Base-by-base conservation (phyloP, 116 monocot species). In the Dioscorea cayenensis region DNA sequence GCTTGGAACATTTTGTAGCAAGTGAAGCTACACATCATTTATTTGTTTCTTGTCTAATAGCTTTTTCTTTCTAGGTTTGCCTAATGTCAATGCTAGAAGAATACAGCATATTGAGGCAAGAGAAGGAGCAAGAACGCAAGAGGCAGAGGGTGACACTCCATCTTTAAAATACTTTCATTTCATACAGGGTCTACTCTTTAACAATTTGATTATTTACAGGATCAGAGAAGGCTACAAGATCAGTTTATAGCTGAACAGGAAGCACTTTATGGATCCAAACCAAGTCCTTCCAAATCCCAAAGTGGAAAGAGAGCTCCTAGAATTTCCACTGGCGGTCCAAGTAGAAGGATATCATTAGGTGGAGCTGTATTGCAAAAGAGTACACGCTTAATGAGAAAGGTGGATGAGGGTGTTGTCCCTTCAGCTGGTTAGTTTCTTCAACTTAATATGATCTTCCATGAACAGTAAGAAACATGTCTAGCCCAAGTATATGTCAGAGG, bases 31-130 rank as follows among this genome's bases (percentile, higher is more conserved):
- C 4, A 32, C 32, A 4, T 9, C 4, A 37, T 65, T 5, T 51
- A 16, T 21, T 17, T 19, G 8, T 18, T 64, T 37, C 14, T 5
- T 22, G 23, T 27, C 27, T 27, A 65, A n/a, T 58, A 37, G 13
- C 13, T 50, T 71, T 27, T 11, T 49, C n/a, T 16, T 50, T 82
- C 32, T 77, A 97, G 97, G 90, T 90, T 43, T 71, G 80, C 23
- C 86, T 97, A 77, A 77, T 86, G 13, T 90, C 90, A 28, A 97
- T 97, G 93, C 81, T 97, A 51, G 97, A 97, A 81, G 84, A 93
- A 14, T 97, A 97, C 68, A 81, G 63, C 66, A 73, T 93, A 35
- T 52, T 85, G 27, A 80, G 84, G 62, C 83, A 88, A 62, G 88
- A 90, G 74, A 97, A 90, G 77, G 97, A 90, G 69, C 81, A 74